Percentiles rank a stretch among this genome's conserved stretches.
phyloP scores from a whole-genome alignment of 139 green algal species.

The Nannochloris sp. region DNA sequence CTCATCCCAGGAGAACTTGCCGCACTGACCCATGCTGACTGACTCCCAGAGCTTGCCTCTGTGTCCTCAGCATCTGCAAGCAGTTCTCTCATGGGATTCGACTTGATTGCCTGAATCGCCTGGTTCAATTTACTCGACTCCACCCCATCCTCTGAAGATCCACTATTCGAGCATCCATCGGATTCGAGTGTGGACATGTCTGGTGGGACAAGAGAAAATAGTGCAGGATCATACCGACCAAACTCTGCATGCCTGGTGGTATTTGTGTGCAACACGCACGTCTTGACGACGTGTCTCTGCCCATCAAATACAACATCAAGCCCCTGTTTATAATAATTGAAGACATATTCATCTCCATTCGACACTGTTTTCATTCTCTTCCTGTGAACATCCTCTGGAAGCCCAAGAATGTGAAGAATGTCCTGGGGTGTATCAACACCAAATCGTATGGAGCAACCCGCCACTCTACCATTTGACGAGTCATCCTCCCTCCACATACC shows the following conservation, averaged over 20 bases:
- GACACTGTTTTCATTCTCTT: not conserved
- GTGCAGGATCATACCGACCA: not conserved
- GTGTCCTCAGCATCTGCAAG: too few species aligned
- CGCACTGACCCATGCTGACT: too few species aligned
- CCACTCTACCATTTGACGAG: not conserved
- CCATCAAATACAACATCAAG: constrained; percentile 1
- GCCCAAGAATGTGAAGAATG: not conserved
- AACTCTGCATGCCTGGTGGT: not conserved
- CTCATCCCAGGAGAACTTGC: too few species aligned
- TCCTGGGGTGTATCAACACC: not conserved
- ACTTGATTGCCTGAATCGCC: too few species aligned
- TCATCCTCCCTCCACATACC: not conserved
- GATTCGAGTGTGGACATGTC: too few species aligned
- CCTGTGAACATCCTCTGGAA: not conserved
- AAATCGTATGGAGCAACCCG: not conserved
- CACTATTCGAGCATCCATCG: too few species aligned
- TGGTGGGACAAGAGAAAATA: not conserved
- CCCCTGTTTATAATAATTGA: not conserved
- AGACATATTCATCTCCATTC: not conserved
- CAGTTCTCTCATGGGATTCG: too few species aligned
- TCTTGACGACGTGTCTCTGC: not conserved
- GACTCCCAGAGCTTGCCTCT: too few species aligned
- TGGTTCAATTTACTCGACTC: too few species aligned
- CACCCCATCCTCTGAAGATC: too few species aligned
- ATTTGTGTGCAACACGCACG: not conserved